Percentiles rank a stretch among this genome's conserved stretches.
phyloP scores from a whole-genome alignment of 2,329 filamentous ascomycete genomes.

The Ophiocordyceps unilateralis region DNA sequence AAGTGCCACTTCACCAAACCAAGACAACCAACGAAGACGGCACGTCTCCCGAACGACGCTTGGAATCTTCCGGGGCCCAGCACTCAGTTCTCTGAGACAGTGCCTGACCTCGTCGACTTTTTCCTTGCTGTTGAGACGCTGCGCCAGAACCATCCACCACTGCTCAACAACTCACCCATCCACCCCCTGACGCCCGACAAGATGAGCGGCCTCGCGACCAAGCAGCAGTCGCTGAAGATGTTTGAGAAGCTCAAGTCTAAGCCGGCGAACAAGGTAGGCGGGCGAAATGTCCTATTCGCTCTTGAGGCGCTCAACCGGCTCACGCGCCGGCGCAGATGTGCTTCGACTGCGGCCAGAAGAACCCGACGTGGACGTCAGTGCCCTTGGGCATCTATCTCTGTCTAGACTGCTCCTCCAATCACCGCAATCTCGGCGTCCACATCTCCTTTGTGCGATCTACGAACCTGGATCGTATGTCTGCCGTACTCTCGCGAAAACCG shows the following conservation, averaged over 20 bases:
- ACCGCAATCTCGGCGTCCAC: slow-evolving; percentile 94
- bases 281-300: background rate
- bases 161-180: no score
- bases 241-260: slow-evolving; percentile 96
- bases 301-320: background rate
- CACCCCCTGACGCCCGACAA: slow-evolving; percentile 14
- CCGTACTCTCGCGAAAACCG: background rate
- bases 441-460: slow-evolving; percentile 98
- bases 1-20: background rate
- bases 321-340: slow-evolving; percentile 47
- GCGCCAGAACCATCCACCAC: no score
- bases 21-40: background rate
- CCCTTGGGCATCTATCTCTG: slow-evolving; percentile 96
- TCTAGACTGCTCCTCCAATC: slow-evolving; percentile 91
- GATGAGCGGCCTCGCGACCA: slow-evolving; percentile 60
- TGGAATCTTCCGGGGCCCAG: slow-evolving; percentile 10
- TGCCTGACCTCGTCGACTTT: background rate
- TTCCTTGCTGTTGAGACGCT: background rate
- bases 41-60: slow-evolving; percentile 19
- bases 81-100: background rate
- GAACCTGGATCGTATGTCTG: slow-evolving; percentile 79
- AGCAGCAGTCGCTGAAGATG: slow-evolving; percentile 89
- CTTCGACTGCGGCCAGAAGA: slow-evolving; percentile 96
- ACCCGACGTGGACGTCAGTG: slow-evolving; percentile 95
- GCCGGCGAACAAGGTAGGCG: slow-evolving; percentile 75